Percentiles rank a stretch among this genome's conserved stretches.
Evolutionary conservation across 2,329 filamentous ascomycete genomes (phyloP).

Genomic region (Botrytis fragariae): DNA sequence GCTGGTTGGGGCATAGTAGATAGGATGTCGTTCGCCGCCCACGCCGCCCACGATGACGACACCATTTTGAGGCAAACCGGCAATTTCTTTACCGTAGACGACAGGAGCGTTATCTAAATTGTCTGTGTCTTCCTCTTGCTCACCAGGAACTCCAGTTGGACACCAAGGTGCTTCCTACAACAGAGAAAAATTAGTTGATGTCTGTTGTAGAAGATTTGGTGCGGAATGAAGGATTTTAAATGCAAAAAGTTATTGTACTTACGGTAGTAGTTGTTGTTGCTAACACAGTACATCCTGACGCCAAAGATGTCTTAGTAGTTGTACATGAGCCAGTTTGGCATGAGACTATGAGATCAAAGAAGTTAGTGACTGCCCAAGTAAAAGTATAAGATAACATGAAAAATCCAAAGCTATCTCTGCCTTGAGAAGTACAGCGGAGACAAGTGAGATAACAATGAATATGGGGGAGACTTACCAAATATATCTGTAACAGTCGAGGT

Average conservation of each 20-base stretch:
- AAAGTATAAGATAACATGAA: not conserved
- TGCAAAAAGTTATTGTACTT: not conserved
- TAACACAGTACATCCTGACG: not conserved
- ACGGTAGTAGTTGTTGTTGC: not conserved
- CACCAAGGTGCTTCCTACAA: not conserved
- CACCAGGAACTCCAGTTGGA: not conserved
- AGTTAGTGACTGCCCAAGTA: not conserved
- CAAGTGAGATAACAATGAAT: not conserved
- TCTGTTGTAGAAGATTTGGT: not conserved
- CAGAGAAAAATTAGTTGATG: not conserved
- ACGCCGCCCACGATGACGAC: not conserved
- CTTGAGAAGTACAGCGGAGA: not conserved
- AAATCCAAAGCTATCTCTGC: not conserved
- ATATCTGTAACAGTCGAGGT: constrained; percentile 5
- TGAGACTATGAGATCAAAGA: not conserved
- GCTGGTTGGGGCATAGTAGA: not conserved
- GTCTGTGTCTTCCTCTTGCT: not conserved
- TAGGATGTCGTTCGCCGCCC: not conserved
- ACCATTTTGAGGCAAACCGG: not conserved
- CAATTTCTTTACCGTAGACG: not conserved
- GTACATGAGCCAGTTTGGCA: not conserved
- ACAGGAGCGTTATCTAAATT: not conserved
- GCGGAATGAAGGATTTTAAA: not conserved
- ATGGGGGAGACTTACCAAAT: not conserved
- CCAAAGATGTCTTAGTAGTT: not conserved